Evolutionary conservation across 202 grass and related monocot species (phyloP).

Genomic region (Brachypodium distachyon): DNA sequence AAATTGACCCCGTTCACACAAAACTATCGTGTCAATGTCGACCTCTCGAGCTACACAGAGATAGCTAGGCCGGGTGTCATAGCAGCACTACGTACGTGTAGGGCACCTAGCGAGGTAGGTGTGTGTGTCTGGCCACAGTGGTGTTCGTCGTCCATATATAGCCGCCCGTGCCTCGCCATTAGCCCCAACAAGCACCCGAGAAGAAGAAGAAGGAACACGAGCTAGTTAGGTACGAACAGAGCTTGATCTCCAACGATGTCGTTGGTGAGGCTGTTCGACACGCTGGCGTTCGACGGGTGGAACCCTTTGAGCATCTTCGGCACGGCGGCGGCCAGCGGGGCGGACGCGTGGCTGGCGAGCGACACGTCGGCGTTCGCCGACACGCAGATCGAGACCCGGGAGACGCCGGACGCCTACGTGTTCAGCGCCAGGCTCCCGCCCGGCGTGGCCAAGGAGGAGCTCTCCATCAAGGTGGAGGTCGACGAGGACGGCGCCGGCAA

Average conservation of each 20-base stretch:
- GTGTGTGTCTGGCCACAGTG: too few species aligned
- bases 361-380: slow-evolving; percentile 46
- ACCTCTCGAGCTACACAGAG: neutral
- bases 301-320: slow-evolving; percentile 42
- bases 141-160: slow-evolving; percentile 10
- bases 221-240: neutral
- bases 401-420: slow-evolving; percentile 50
- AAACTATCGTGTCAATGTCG: neutral
- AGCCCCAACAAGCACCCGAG: neutral
- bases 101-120: neutral
- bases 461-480: slow-evolving; percentile 66
- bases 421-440: slow-evolving; percentile 58
- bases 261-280: slow-evolving; percentile 37
- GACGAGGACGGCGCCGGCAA: slow-evolving; percentile 56
- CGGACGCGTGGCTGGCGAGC: slow-evolving; percentile 29
- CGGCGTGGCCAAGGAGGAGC: slow-evolving; percentile 69
- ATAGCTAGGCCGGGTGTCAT: too few species aligned
- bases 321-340: neutral
- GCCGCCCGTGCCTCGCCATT: neutral
- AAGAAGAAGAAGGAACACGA: neutral
- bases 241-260: neutral
- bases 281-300: slow-evolving; percentile 35
- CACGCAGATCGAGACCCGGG: slow-evolving; percentile 46
- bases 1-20: slow-evolving; percentile 10
- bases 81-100: too few species aligned